A percentile compares a stretch with the other conserved stretches of the same genome.
phyloP scores from a whole-genome alignment of 2,329 filamentous ascomycete genomes.

The Aspergillus hiratsukae region DNA sequence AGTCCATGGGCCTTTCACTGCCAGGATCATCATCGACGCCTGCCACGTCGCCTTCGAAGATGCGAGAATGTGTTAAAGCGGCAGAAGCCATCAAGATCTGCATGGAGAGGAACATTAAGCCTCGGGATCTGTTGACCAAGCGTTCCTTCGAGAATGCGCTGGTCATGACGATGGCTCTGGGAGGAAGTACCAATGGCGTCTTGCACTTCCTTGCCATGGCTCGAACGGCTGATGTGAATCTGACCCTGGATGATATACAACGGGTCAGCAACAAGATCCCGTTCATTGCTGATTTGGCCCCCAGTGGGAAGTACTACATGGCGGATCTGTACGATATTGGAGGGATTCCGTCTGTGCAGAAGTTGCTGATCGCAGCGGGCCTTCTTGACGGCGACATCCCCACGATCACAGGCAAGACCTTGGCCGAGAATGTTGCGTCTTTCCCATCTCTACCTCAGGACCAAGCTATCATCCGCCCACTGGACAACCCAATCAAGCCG shows the following conservation, averaged over 20 bases:
- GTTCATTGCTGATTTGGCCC: constrained; percentile 79
- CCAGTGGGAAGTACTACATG: constrained; percentile 80
- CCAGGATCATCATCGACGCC: constrained; percentile 82
- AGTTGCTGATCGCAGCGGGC: constrained; percentile 71
- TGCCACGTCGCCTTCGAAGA: constrained; percentile 74
- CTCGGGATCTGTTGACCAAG: constrained; percentile 74
- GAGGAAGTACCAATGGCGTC: constrained; percentile 83
- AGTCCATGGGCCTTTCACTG: constrained; percentile 78
- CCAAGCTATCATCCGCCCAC: constrained; percentile 76
- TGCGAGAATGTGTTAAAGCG: constrained; percentile 77
- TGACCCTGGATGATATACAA: constrained; percentile 79
- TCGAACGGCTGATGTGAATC: constrained; percentile 70
- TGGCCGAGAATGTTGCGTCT: constrained; percentile 73
- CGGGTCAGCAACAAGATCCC: constrained; percentile 77
- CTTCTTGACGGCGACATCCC: constrained; percentile 72
- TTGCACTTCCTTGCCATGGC: constrained; percentile 90
- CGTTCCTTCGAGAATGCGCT: constrained; percentile 82
- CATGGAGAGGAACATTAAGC: constrained; percentile 78
- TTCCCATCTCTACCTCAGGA: constrained; percentile 73
- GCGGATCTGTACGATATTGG: constrained; percentile 82
- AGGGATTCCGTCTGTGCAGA: constrained; percentile 79
- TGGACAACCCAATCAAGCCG: constrained; percentile 78
- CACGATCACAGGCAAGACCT: constrained; percentile 78
- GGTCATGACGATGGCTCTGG: constrained; percentile 86
- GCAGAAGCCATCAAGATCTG: constrained; percentile 73